These are phyloP conservation scores for Pseudozyma sp. DNA, from an alignment of 1,284 basidiomycete genomes.

Conservation along the genomic window DNA sequence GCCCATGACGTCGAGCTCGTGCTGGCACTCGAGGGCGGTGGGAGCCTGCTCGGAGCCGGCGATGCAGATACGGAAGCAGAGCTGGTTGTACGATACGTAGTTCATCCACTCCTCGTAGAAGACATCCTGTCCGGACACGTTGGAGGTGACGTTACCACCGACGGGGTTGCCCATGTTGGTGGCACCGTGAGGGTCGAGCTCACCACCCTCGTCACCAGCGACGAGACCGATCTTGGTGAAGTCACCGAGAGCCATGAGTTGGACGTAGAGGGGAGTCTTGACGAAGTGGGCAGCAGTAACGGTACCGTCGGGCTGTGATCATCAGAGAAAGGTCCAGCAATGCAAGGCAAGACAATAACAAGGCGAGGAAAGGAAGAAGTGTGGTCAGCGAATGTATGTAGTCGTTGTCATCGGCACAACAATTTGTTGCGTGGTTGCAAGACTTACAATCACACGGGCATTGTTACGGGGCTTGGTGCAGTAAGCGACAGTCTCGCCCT, in stretches of 20 bases:
- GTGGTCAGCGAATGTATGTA: neutral
- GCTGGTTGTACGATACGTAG: slow-evolving; percentile 62
- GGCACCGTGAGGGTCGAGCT: slow-evolving; percentile 68
- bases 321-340: no score
- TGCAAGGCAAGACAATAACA: neutral
- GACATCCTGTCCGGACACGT: slow-evolving; percentile 71
- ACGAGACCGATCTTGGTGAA: slow-evolving; percentile 66
- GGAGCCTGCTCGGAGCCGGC: slow-evolving; percentile 57
- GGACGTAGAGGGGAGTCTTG: slow-evolving; percentile 69
- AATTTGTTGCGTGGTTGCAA: neutral
- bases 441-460: slow-evolving; percentile 61
- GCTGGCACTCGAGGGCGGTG: slow-evolving; percentile 64
- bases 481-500: slow-evolving; percentile 79
- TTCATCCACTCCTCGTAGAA: slow-evolving; percentile 73
- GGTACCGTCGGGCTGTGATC: slow-evolving; percentile 60
- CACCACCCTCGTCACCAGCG: slow-evolving; percentile 62
- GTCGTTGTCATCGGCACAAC: no score
- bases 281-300: slow-evolving; percentile 67
- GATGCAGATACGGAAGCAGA: slow-evolving; percentile 68
- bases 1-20: slow-evolving; percentile 67
- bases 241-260: slow-evolving; percentile 70
- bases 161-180: slow-evolving; percentile 71
- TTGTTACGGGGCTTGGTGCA: slow-evolving; percentile 74
- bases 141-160: slow-evolving; percentile 73
- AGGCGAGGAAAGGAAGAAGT: neutral